Conservation (phyloP, 2,329 filamentous ascomycete genomes). For the Fusarium miscanthi region DNA sequence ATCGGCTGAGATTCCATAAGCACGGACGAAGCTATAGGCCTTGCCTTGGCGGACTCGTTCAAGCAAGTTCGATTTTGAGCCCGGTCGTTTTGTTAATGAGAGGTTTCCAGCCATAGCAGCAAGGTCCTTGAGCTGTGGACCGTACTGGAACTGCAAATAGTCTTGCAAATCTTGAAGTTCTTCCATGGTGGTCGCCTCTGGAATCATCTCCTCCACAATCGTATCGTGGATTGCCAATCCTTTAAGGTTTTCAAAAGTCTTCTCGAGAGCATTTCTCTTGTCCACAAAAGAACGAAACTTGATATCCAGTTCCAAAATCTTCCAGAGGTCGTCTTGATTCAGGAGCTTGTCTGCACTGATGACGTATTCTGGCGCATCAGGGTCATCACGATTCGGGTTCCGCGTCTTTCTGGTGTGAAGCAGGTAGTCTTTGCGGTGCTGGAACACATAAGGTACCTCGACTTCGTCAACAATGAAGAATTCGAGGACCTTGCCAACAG, state of each 20-base stretch:
- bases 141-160: conserved; percentile 95
- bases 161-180: conserved; percentile 97
- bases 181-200: conserved; percentile 85
- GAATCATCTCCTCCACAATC: conserved; percentile 85
- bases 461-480: conserved; percentile 95
- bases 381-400: conserved; percentile 71
- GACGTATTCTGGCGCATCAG: conserved; percentile 77
- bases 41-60: conserved; percentile 86
- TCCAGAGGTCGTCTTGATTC: conserved; percentile 93
- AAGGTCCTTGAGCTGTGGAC: conserved; percentile 83
- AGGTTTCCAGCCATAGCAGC: conserved; percentile 70
- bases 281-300: conserved; percentile 95
- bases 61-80: conserved; percentile 82
- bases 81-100: conserved; percentile 80
- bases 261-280: conserved; percentile 87
- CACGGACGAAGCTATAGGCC: conserved; percentile 84
- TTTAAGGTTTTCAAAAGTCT: conserved; percentile 79
- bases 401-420: conserved; percentile 84
- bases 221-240: conserved; percentile 73
- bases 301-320: conserved; percentile 92
- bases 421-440: conserved; percentile 97
- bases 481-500: conserved; percentile 90
- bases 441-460: conserved; percentile 97
- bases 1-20: conserved; percentile 90
- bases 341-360: conserved; percentile 88